Evolutionary conservation across 2,329 filamentous ascomycete genomes (phyloP), one percentile per base, ranked within the genome.

Genomic region (Talaromyces piceae): DNA sequence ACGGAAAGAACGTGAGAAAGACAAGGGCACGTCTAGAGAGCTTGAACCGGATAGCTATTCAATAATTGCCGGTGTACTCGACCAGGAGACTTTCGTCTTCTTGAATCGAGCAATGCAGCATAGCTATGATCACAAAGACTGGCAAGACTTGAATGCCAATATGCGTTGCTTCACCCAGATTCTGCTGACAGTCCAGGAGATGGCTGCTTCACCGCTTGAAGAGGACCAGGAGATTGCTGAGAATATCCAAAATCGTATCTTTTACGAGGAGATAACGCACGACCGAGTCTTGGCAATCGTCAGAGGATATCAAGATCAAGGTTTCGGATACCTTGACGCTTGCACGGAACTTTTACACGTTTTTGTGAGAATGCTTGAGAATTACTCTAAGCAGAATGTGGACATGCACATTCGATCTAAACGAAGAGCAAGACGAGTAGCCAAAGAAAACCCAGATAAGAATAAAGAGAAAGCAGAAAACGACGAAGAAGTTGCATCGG

Each of bases 141-240:
- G 91, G 91, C 81, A 82, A 50, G 87, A 95, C 59, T 71, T 97
- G 13, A 88, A 90, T 50, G 86, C 91, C 0, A 84, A 87, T 45
- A 93, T 97, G 83, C 84, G 88, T 50, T 96, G 91, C 64, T 95
- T 96, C 64, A 97, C 91, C 0, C 91, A 97, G 64, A 93, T 97
- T 58, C 76, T 95, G 18, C 77, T 95, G 23, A 95, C 91, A 0
- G 86, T 97, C 2, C 90, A 95, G 61, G 88, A 94, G 55, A 97
- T 98, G 91, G 77, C 84, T 1, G 82, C 87, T 44, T 93, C 88
- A 1, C 78, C 81, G 1, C 79, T 88, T 26, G 91, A 96, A 56
- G 91, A 96, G n/a, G 88, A 98, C 58, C 87, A 95, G 63, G 93
- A 97, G 60, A 97, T 98, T 65, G 91, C 93, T 0, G 91, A 98